Evolutionary conservation across 345 rosid species (phyloP).

Genomic region (Boechera retrofracta): DNA sequence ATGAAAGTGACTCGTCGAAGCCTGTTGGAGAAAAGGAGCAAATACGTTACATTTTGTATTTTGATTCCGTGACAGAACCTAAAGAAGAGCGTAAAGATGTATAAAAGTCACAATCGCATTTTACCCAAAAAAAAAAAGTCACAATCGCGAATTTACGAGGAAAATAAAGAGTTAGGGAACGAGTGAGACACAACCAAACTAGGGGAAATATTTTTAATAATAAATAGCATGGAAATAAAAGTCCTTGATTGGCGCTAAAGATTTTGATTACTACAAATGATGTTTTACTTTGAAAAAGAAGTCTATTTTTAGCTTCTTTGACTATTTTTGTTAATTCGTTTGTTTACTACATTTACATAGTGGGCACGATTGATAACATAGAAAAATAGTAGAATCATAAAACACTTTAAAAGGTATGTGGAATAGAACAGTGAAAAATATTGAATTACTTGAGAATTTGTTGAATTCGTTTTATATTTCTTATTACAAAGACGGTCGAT

Average conservation of each 20-base stretch:
- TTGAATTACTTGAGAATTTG: background rate
- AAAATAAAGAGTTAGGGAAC: background rate
- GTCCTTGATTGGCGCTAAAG: constrained; percentile 7
- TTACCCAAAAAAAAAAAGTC: background rate
- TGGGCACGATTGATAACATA: background rate
- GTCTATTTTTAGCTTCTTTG: background rate
- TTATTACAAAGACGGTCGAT: no score
- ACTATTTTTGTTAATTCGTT: background rate
- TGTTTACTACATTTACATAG: background rate
- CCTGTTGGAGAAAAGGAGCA: background rate
- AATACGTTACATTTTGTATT: background rate
- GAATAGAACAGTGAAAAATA: no score
- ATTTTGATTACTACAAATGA: background rate
- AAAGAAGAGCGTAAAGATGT: background rate
- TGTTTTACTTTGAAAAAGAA: background rate
- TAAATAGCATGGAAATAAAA: background rate
- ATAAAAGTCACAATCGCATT: background rate
- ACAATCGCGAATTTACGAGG: constrained; percentile 7
- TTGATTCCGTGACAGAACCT: background rate
- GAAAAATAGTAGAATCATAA: background rate
- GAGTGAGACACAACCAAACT: background rate
- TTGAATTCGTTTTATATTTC: no score
- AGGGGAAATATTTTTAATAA: background rate
- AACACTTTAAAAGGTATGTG: background rate
- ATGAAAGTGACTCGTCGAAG: background rate